These are phyloP conservation scores for Ceratobasidium sp. DNA, from an alignment of 1,284 basidiomycete species.

Conservation along the genomic window DNA sequence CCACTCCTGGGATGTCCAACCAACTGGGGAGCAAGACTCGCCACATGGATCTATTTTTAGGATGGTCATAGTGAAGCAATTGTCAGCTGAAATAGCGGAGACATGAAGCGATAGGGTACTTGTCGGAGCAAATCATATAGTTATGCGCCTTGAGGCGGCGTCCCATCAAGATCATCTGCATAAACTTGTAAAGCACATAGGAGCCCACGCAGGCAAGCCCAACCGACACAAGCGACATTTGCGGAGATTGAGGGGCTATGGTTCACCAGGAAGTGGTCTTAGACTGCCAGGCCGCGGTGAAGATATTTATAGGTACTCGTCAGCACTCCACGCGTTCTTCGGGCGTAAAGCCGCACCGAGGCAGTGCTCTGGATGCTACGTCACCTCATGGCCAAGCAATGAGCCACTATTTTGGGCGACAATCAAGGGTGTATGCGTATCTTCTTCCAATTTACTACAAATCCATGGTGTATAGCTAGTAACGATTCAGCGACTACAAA, in stretches of 20 bases:
- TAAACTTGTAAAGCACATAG: constrained; percentile 4
- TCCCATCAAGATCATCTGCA: constrained; percentile 4
- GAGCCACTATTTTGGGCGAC: background rate
- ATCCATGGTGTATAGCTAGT: background rate
- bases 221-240: constrained; percentile 53
- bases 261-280: background rate
- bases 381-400: too few relatives aligned
- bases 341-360: background rate
- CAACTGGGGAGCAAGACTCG: constrained; percentile 19
- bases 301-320: background rate
- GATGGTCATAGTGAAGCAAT: too few relatives aligned
- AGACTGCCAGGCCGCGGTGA: background rate
- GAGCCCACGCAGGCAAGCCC: constrained; percentile 54
- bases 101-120: background rate
- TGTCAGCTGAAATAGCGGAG: too few relatives aligned
- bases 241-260: background rate
- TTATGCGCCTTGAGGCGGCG: constrained; percentile 11
- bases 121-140: constrained; percentile 5
- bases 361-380: too few relatives aligned
- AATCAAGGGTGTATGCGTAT: background rate
- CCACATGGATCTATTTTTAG: background rate
- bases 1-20: constrained; percentile 15
- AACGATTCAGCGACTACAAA: background rate
- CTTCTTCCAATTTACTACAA: background rate
- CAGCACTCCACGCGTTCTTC: background rate